Evolutionary conservation across 176 grass and related monocot genomes (phyloP), one percentile per base, ranked within the genome.

Genomic region (Oryza glaberrima): DNA sequence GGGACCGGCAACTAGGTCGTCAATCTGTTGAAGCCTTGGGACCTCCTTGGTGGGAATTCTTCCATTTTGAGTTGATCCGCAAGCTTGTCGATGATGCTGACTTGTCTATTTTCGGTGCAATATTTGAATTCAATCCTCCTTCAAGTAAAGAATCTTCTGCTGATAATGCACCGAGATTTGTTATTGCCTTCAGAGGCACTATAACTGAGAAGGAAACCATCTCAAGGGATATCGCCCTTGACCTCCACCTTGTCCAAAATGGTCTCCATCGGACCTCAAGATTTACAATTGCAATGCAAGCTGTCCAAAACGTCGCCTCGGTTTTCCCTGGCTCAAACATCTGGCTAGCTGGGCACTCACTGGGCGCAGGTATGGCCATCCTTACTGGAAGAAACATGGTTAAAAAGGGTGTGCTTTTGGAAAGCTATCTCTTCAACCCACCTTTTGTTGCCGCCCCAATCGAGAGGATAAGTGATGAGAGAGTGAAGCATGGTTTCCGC

Each of bases 331-430:
- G 86, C 77, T 92, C 90, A 14, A 83, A 23, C 11, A 82, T 99
- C 80, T 99, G 91, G 96, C 51, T 96, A 75, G 81, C 88, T 11
- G 96, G 93, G 64, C 96, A 99, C 72, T 99, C 96, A 79, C 36
- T 92, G 35, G 93, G 96, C 63, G 84, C 96, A 48, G 84, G 89
- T 56, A 65, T 94, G 89, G 90, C 91, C 70, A 96, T 90, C 67
- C 93, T 99, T 87, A 83, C 92, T 19, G 93, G 91, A 86, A 93
- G 93, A 86, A 99, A 96, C 81, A 99, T 96, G 96, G 93, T 90
- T 41, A 96, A 94, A 85, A 81, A 82, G 58, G 91, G 91, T n/a
- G 51, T 75, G 28, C 47, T 90, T 87, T 77, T 96, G 30, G 88
- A 93, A 73, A 88, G 91, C 40, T 99, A 91, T 92, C 84, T 99